Percentiles rank a stretch among this genome's conserved stretches.
phyloP scores from a whole-genome alignment of 768 basidiomycete species.

The Naganishia randhawae region DNA sequence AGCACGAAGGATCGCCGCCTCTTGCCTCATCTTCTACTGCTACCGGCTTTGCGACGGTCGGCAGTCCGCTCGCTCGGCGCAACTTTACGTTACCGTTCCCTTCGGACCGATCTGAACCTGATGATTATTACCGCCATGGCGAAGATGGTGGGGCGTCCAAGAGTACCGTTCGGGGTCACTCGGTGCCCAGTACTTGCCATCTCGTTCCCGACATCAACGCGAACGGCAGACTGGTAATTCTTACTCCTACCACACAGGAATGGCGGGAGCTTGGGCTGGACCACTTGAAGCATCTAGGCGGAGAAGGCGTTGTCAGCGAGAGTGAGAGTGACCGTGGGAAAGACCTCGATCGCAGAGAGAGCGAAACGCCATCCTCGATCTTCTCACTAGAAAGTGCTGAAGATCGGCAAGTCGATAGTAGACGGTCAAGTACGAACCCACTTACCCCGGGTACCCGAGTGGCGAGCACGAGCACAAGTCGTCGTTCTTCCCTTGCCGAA shows the following conservation, averaged over 20 bases:
- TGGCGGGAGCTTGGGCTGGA: constrained; percentile 43
- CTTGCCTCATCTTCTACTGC: constrained; percentile 21
- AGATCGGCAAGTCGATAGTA: neutral
- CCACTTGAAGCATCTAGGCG: constrained; percentile 30
- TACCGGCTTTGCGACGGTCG: constrained; percentile 27
- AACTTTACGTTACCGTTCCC: constrained; percentile 41
- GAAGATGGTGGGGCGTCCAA: neutral
- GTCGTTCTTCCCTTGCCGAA: neutral
- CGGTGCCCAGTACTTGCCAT: constrained; percentile 23
- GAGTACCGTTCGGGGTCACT: neutral
- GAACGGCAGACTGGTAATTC: constrained; percentile 39
- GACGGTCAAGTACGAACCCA: constrained; percentile 1
- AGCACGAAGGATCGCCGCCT: too few species aligned
- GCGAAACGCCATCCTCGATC: constrained; percentile 15
- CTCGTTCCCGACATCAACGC: constrained; percentile 32
- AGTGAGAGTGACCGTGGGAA: constrained; percentile 29
- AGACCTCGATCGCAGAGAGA: constrained; percentile 20
- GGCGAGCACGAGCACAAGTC: neutral
- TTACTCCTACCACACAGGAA: constrained; percentile 50
- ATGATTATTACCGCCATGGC: neutral
- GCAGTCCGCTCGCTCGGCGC: constrained; percentile 40
- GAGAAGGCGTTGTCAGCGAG: constrained; percentile 24
- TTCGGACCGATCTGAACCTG: constrained; percentile 34
- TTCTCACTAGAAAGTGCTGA: neutral
- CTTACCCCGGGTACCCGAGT: neutral